Evolutionary conservation across 2,329 filamentous ascomycete genomes (phyloP).

Genomic region (Arthrobotrys iridis): DNA sequence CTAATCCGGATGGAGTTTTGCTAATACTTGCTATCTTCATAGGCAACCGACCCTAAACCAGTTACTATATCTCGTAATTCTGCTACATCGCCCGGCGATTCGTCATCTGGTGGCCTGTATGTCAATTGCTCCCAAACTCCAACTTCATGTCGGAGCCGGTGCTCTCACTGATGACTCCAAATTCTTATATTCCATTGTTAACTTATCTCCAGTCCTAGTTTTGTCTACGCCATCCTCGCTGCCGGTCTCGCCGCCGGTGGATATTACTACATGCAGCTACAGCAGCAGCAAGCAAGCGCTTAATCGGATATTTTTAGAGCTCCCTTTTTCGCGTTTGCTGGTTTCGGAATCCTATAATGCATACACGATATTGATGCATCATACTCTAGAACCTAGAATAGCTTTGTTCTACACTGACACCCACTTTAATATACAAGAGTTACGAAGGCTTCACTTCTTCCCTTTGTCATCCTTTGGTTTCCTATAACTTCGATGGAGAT

Average conservation of each 20-base stretch:
- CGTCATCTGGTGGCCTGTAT: slow-evolving; percentile 43
- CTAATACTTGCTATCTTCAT: neutral
- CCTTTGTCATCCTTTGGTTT: neutral
- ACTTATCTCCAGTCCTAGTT: slow-evolving; percentile 24
- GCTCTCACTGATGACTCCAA: neutral
- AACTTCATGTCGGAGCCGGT: neutral
- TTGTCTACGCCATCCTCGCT: slow-evolving; percentile 41
- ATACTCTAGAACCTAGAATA: slow-evolving; percentile 13
- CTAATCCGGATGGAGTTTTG: neutral
- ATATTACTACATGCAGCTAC: slow-evolving; percentile 49
- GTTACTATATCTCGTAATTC: neutral
- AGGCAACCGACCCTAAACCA: slow-evolving; percentile 45
- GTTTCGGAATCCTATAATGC: neutral
- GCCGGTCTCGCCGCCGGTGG: slow-evolving; percentile 35
- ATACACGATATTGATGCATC: neutral
- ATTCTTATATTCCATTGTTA: neutral
- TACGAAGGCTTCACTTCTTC: neutral
- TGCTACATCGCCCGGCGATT: slow-evolving; percentile 10
- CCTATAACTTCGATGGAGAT: neutral
- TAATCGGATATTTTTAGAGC: neutral
- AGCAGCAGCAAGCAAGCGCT: slow-evolving; percentile 42
- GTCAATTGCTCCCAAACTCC: neutral
- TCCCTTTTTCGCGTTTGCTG: neutral
- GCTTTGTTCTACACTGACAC: slow-evolving; percentile 14
- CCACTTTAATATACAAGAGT: slow-evolving; percentile 25